Evolutionary conservation across 768 basidiomycete genomes (phyloP), one percentile per base, ranked within the genome.

Genomic region (Lactarius pseudohatsudake): DNA sequence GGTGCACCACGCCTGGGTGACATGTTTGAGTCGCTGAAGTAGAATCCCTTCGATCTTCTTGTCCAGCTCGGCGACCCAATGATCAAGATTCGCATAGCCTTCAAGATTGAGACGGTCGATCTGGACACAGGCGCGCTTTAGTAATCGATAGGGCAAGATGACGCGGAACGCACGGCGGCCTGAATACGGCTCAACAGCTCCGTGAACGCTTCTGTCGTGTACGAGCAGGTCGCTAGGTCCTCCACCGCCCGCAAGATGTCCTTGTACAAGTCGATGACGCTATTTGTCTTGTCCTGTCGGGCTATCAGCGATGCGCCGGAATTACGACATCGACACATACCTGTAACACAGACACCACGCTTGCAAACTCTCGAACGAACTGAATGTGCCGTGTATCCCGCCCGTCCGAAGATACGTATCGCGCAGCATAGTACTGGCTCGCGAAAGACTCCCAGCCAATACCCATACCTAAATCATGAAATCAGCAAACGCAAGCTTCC

Each of bases 391-490:
- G 82, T 73, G 89, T 94, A 73, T 97, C 95, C 45, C 82, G 82
- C 15, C 86, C 89, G 71, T 94, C 92, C n/a, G 86, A 80, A 0
- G 89, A 80, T 8, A 90, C 83, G 74, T 88, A 92, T 65, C 93
- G 83, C 18, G 86, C 82, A 4, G 89, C 85, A 70, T 96, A 95
- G 74, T 94, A 98, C 62, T 95, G 91, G 73, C 92, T 96, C 72
- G 98, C 91, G 72, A 98, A 95, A 77, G 94, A 85, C 75, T 98
- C 97, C 97, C 97, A 99, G 30, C 92, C 89, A 64, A 96, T 92
- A 72, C 85, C 86, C 90, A 99, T 96, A 32, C 96, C 96, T 96
- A 56, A 5, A 26, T 30, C 16, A 11, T 0, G 11, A 2, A 56
- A 18, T 59, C 22, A 32, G 47, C n/a, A 28, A 55, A 43, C 34